Conservation (phyloP, 2,329 filamentous ascomycete genomes). For the Akanthomyces muscarius region DNA sequence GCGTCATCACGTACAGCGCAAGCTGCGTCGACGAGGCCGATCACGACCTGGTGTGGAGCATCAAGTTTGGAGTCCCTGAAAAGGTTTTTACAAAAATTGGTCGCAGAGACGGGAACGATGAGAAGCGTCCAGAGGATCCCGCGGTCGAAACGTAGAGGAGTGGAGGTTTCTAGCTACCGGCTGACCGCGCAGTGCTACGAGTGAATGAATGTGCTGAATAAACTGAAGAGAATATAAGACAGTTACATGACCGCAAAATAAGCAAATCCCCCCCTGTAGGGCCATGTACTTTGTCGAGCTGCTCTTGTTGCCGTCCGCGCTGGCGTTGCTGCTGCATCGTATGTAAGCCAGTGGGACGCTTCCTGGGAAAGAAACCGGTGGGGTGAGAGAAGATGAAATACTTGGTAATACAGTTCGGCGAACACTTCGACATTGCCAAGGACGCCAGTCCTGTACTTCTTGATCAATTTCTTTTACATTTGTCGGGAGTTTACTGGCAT, state of each 20-base stretch:
- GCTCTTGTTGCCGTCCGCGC: neutral
- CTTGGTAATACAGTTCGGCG: too few species aligned
- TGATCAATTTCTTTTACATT: too few species aligned
- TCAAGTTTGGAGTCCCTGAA: conserved; percentile 21
- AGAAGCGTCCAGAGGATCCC: neutral
- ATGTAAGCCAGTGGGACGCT: too few species aligned
- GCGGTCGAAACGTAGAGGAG: neutral
- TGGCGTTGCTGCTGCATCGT: neutral
- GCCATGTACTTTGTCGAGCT: neutral
- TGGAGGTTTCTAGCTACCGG: neutral
- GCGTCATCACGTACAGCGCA: conserved; percentile 24
- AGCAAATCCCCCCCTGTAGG: too few species aligned
- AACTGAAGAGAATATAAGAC: too few species aligned
- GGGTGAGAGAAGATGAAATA: too few species aligned
- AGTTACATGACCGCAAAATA: too few species aligned
- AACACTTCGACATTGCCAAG: too few species aligned
- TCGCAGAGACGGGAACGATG: neutral
- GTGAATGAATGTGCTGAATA: neutral
- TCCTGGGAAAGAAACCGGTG: too few species aligned
- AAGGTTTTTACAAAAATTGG: conserved; percentile 22
- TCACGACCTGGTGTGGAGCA: conserved; percentile 26
- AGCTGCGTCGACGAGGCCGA: conserved; percentile 24
- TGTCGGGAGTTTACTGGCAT: too few species aligned
- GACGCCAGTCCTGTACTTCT: too few species aligned
- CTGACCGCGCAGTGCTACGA: neutral